Base-by-base conservation (phyloP, 768 basidiomycete genomes). In the Rhizopogon sp. region DNA sequence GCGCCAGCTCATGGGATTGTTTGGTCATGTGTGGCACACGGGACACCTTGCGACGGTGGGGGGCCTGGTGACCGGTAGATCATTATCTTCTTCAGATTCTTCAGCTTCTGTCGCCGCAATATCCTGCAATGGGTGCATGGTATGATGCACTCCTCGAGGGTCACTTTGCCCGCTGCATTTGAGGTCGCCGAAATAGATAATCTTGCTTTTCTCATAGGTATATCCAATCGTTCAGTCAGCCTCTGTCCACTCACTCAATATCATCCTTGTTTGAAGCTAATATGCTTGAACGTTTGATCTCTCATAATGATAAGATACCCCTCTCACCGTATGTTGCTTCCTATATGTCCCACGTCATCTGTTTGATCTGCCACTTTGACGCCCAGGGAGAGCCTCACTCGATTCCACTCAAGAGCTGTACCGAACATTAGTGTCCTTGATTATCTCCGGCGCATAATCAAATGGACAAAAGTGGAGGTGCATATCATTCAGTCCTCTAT, bases 401-500 rank as follows among this genome's bases (percentile, higher is more conserved):
- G 95, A 53, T 99, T 99, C 70, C 97, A 99, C 73, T 98, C 95
- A 33, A 83, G 95, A 61, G 84, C 94, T 8, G 81, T 93, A 5
- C 96, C 97, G 43, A 79, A 75, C 57, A 98, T 98, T 71, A 81
- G 79, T 59, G 85, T 98, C 47, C 76, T 92, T 59, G 97, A 98
- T 68, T 99, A 99, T 73, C 79, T 98, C 55, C 82, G 86, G 62
- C 90, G 97, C 52, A 96, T 99, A 64, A 89, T 97, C 62, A 84
- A 82, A 62, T 98, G 92, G 71, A 95, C 95, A 55, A 98, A 96
- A 66, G 87, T 95, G 71, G 97, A 98, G 81, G 94, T 95, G 47
- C 56, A 81, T 69, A 35, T 20, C 16, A 35, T 20, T 14, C 33
- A 41, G 59, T 56, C 16, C 52, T 53, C 17, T 43, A 6, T 50